phyloP scores from a whole-genome alignment of 345 rosid genomes.

The Mangifera indica region DNA sequence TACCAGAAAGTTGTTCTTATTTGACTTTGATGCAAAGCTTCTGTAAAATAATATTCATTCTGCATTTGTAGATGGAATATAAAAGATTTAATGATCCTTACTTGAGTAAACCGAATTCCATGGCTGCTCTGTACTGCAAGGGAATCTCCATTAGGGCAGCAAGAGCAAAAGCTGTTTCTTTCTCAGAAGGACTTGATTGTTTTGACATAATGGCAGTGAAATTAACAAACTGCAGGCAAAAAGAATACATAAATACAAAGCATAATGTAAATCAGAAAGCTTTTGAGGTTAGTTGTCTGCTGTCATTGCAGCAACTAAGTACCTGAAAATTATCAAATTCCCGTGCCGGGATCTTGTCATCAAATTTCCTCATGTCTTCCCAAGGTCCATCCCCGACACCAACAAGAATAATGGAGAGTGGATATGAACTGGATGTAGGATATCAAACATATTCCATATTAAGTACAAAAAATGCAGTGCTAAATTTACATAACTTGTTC shows the following conservation, averaged over 20 bases:
- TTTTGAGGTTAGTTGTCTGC: background rate
- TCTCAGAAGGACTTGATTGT: slow-evolving; percentile 37
- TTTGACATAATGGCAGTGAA: slow-evolving; percentile 71
- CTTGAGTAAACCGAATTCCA: slow-evolving; percentile 65
- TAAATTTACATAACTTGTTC: background rate
- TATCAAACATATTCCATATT: background rate
- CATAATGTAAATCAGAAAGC: background rate
- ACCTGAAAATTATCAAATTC: slow-evolving; percentile 82
- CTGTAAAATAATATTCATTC: background rate
- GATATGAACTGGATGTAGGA: slow-evolving; percentile 39
- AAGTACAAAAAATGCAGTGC: too few species aligned
- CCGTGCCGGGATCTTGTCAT: slow-evolving; percentile 68
- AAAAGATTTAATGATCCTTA: slow-evolving; percentile 23
- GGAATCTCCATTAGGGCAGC: slow-evolving; percentile 94
- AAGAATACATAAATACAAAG: background rate
- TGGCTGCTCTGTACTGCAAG: slow-evolving; percentile 66
- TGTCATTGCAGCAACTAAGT: background rate
- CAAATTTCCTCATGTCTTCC: slow-evolving; percentile 78
- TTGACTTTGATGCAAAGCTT: too few species aligned
- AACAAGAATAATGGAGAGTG: slow-evolving; percentile 67
- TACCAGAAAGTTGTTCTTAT: too few species aligned
- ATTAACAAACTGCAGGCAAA: slow-evolving; percentile 67
- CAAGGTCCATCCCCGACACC: slow-evolving; percentile 89
- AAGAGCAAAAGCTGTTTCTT: slow-evolving; percentile 87
- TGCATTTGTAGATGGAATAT: background rate